Conservation (phyloP, 208 protist species). For the Wallacemonas sp. region DNA sequence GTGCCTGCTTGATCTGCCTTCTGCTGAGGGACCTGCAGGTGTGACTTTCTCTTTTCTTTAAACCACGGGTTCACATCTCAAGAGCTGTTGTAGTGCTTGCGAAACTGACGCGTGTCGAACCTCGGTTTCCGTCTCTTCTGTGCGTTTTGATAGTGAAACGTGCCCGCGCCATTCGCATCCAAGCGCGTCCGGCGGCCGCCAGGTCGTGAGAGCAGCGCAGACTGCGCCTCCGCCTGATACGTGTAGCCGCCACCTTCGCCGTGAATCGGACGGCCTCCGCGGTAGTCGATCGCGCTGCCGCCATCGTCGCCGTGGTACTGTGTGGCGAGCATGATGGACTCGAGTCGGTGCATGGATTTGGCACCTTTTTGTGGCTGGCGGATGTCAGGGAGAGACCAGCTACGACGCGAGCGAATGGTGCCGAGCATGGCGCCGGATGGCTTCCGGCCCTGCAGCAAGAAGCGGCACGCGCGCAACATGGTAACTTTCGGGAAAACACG, state of each 20-base stretch:
- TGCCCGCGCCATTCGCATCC: constrained; percentile 32
- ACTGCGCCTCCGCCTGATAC: constrained; percentile 39
- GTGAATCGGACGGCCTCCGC: neutral
- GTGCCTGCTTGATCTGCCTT: no score
- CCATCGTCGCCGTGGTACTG: constrained; percentile 13
- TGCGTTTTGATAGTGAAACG: constrained; percentile 33
- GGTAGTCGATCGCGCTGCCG: constrained; percentile 6
- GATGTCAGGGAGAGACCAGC: constrained; percentile 44
- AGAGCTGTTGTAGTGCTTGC: constrained; percentile 46
- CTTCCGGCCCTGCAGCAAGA: constrained; percentile 6
- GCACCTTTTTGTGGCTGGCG: constrained; percentile 15
- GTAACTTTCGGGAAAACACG: no score
- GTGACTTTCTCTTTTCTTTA: no score
- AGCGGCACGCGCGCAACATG: neutral
- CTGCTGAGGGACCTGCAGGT: no score
- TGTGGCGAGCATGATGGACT: constrained; percentile 16
- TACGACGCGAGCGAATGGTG: constrained; percentile 14
- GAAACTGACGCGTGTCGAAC: constrained; percentile 41
- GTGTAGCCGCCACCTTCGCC: constrained; percentile 24
- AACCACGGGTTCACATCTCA: no score
- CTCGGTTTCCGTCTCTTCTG: constrained; percentile 10
- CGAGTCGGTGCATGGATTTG: constrained; percentile 13
- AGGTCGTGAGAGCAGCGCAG: constrained; percentile 62
- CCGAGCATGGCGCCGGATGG: constrained; percentile 7
- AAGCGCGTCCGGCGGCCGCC: constrained; percentile 40